Conservation (phyloP, 805 yeast species). For the Pichia gijzeniarum region DNA sequence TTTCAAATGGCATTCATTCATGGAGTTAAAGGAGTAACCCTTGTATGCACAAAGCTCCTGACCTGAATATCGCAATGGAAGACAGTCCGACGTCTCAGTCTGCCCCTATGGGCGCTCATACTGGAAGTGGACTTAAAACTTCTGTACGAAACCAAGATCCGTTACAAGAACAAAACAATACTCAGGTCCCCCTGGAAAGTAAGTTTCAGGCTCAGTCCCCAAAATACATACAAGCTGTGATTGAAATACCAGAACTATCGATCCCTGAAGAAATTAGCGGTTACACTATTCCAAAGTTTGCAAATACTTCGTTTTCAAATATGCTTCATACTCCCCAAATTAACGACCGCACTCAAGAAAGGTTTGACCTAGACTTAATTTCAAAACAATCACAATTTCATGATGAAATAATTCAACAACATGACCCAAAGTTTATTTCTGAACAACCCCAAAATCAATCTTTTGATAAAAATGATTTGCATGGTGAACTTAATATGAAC, state of each 20-base stretch:
- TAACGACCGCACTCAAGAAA: neutral
- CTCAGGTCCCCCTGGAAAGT: neutral
- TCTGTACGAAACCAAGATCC: too few species aligned
- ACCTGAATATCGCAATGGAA: too few species aligned
- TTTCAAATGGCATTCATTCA: too few species aligned
- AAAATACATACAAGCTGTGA: conserved; percentile 5
- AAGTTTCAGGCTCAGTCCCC: neutral
- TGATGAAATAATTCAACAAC: neutral
- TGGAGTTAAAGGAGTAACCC: too few species aligned
- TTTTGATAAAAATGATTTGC: conserved; percentile 14
- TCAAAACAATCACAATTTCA: neutral
- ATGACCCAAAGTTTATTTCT: too few species aligned
- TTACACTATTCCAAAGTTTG: too few species aligned
- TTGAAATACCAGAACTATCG: conserved; percentile 23
- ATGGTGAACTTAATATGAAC: conserved; percentile 23
- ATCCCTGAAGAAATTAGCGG: conserved; percentile 4
- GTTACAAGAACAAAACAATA: neutral
- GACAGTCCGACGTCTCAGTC: too few species aligned
- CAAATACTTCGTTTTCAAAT: neutral
- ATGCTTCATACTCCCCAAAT: neutral
- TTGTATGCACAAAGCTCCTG: too few species aligned
- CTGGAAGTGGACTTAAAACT: too few species aligned
- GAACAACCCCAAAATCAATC: neutral
- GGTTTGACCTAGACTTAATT: conserved; percentile 2
- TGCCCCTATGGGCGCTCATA: too few species aligned